Evolutionary conservation across 2,329 filamentous ascomycete species (phyloP).

Genomic region (Colletotrichum orchidophilum): DNA sequence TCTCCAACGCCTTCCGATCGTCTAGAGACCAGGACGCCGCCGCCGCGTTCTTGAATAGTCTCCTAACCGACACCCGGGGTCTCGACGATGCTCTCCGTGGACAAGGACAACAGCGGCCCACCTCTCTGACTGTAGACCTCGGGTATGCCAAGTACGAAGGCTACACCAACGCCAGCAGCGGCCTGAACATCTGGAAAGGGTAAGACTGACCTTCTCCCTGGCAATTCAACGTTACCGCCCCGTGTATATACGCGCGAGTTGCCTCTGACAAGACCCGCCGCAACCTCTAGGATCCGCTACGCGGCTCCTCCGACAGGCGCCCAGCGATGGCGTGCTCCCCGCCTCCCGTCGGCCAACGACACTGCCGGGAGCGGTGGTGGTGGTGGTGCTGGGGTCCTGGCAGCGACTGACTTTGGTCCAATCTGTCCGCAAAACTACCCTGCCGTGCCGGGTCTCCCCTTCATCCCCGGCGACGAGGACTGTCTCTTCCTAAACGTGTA

Average conservation of each 20-base stretch:
- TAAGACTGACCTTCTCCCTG: slow-evolving; percentile 34
- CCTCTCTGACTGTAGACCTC: slow-evolving; percentile 46
- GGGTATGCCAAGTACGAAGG: slow-evolving; percentile 58
- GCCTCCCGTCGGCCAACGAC: slow-evolving; percentile 39
- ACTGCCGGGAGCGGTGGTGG: slow-evolving; percentile 30
- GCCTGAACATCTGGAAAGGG: slow-evolving; percentile 57
- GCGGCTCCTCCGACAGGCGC: slow-evolving; percentile 53
- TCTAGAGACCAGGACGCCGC: neutral
- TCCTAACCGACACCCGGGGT: neutral
- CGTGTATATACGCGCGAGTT: too few species aligned
- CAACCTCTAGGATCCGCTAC: slow-evolving; percentile 53
- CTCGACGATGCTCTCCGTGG: neutral
- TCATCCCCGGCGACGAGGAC: slow-evolving; percentile 49
- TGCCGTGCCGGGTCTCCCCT: slow-evolving; percentile 34
- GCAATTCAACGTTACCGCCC: neutral
- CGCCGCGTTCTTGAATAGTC: neutral
- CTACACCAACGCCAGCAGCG: slow-evolving; percentile 44
- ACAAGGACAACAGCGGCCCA: neutral
- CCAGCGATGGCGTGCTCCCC: slow-evolving; percentile 54
- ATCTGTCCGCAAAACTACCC: slow-evolving; percentile 47
- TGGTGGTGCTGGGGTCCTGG: slow-evolving; percentile 26
- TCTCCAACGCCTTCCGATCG: neutral
- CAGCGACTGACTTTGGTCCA: slow-evolving; percentile 42
- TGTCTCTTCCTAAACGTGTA: slow-evolving; percentile 58
- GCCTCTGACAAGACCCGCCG: too few species aligned